Evolutionary conservation across 768 basidiomycete species (phyloP).

Genomic region (Cystobasidiopsis lactophilus): DNA sequence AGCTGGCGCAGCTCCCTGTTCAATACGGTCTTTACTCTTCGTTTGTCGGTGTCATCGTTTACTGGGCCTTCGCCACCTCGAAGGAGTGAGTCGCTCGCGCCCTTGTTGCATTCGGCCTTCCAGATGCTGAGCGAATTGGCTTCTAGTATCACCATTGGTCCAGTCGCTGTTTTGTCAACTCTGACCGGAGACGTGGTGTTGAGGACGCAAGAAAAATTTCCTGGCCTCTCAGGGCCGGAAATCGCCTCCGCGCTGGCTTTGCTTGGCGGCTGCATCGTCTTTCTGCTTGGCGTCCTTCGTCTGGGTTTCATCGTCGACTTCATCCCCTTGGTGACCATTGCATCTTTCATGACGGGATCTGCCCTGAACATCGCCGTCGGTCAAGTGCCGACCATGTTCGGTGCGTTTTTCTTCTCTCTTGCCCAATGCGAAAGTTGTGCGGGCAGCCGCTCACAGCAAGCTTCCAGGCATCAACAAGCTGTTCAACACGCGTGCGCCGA

Average conservation of each 20-base stretch:
- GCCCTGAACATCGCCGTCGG: conserved; percentile 59
- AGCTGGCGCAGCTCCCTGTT: conserved; percentile 48
- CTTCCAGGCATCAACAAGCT: conserved; percentile 38
- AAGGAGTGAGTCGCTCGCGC: conserved; percentile 36
- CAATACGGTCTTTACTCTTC: conserved; percentile 88
- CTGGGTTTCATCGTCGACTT: conserved; percentile 90
- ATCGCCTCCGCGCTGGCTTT: conserved; percentile 73
- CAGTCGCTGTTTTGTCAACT: conserved; percentile 94
- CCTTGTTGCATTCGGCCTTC: neutral
- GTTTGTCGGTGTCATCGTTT: conserved; percentile 64
- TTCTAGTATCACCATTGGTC: conserved; percentile 60
- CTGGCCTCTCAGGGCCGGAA: conserved; percentile 33
- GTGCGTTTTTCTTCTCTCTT: too few species aligned
- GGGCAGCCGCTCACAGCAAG: too few species aligned
- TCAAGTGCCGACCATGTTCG: conserved; percentile 76
- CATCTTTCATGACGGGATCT: conserved; percentile 70
- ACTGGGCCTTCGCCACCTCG: conserved; percentile 91
- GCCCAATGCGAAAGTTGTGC: too few species aligned
- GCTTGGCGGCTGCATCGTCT: conserved; percentile 71
- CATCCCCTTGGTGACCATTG: conserved; percentile 49
- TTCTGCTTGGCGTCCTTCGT: conserved; percentile 68
- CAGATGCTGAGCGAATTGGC: neutral
- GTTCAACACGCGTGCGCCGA: conserved; percentile 46
- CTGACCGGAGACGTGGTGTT: conserved; percentile 61
- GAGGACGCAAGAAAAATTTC: conserved; percentile 30